These are phyloP conservation scores for Curvularia spicifera DNA, from an alignment of 2,329 filamentous ascomycete genomes.

Conservation along the genomic window DNA sequence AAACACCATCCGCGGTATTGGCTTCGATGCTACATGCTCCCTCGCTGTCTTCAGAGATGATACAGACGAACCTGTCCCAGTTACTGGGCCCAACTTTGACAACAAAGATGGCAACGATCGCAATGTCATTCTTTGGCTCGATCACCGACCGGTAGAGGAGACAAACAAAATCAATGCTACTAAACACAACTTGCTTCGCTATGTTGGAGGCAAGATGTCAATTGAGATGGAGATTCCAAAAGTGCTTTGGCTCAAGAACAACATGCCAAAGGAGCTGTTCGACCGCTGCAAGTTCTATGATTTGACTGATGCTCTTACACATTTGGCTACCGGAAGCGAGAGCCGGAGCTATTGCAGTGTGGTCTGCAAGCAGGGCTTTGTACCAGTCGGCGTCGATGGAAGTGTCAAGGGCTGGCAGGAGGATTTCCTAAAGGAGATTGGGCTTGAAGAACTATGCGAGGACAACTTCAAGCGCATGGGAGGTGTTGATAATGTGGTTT, in stretches of 20 bases:
- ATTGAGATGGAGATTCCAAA: constrained; percentile 99
- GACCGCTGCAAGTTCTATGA: constrained; percentile 97
- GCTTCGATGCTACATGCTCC: constrained; percentile 98
- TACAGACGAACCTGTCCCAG: constrained; percentile 87
- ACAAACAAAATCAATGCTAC: constrained; percentile 93
- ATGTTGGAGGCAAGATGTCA: constrained; percentile 97
- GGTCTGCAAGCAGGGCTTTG: constrained; percentile 95
- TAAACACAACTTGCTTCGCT: constrained; percentile 88
- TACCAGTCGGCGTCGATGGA: constrained; percentile 95
- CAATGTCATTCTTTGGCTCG: constrained; percentile 97
- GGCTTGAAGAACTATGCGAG: constrained; percentile 80
- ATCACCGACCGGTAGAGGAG: constrained; percentile 90
- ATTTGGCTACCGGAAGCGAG: constrained; percentile 91
- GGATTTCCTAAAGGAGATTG: constrained; percentile 87
- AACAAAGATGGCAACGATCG: constrained; percentile 79
- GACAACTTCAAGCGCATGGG: constrained; percentile 93
- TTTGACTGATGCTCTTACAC: constrained; percentile 87
- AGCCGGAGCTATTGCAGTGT: constrained; percentile 93
- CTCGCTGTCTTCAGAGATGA: constrained; percentile 88
- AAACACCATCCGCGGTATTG: constrained; percentile 81
- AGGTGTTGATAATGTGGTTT: constrained; percentile 93
- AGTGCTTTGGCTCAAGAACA: constrained; percentile 96
- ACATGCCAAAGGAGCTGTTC: constrained; percentile 93
- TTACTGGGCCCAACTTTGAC: constrained; percentile 86
- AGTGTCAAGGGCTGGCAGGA: constrained; percentile 98